These are phyloP conservation scores for Seiridium cupressi DNA, from an alignment of 2,329 filamentous ascomycete genomes.

Conservation along the genomic window DNA sequence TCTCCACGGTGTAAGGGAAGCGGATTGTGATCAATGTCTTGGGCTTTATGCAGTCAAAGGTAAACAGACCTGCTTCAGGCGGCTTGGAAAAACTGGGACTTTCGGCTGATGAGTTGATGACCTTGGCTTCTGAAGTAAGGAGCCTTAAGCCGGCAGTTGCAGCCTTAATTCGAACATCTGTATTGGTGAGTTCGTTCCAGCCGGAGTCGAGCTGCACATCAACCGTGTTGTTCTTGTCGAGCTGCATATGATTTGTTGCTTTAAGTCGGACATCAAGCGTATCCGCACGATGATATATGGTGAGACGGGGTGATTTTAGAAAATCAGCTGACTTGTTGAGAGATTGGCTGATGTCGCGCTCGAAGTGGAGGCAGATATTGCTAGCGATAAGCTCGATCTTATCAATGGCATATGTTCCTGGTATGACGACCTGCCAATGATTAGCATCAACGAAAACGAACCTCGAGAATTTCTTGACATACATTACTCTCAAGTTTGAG, in stretches of 20 bases:
- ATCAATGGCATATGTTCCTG: conserved; percentile 74
- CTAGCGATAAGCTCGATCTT: conserved; percentile 63
- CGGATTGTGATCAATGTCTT: conserved; percentile 54
- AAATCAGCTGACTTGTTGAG: conserved; percentile 46
- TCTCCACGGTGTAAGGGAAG: conserved; percentile 82
- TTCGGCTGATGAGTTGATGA: conserved; percentile 39
- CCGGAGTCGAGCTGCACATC: conserved; percentile 73
- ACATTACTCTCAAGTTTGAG: conserved; percentile 45
- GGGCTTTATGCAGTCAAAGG: conserved; percentile 44
- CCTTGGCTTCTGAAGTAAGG: conserved; percentile 56
- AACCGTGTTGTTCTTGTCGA: conserved; percentile 76
- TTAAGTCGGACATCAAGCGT: conserved; percentile 68
- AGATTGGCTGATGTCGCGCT: conserved; percentile 53
- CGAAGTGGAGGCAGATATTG: conserved; percentile 65
- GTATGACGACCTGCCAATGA: conserved; percentile 58
- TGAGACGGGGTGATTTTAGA: conserved; percentile 59
- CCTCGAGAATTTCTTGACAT: conserved; percentile 17
- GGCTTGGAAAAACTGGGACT: conserved; percentile 43
- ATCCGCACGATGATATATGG: conserved; percentile 69
- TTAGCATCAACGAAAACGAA: conserved; percentile 22
- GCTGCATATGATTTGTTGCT: conserved; percentile 68
- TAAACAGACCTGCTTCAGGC: conserved; percentile 52
- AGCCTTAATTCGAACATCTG: conserved; percentile 60
- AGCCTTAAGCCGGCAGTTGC: conserved; percentile 66
- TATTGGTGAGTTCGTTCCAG: conserved; percentile 65